Percentiles rank a stretch among this genome's conserved stretches.
phyloP scores from a whole-genome alignment of 306 rosid species.

The Canavalia ensiformis region DNA sequence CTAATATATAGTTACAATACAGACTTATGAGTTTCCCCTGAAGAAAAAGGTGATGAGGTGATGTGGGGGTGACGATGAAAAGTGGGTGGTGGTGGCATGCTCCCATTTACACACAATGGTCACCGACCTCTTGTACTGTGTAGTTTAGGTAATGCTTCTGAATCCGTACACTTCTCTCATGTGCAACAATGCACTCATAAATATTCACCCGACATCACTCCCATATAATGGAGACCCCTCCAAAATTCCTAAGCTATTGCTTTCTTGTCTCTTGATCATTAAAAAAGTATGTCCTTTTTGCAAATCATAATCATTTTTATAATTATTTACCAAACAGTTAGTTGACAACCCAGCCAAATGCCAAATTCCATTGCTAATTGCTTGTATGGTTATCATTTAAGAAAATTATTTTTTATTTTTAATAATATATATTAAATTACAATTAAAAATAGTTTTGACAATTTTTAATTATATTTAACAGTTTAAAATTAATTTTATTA shows the following conservation, averaged over 20 bases:
- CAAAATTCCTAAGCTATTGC: not conserved
- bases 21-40: not conserved
- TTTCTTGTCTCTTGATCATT: constrained; percentile 32
- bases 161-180: constrained; percentile 42
- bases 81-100: constrained; percentile 32
- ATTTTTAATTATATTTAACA: too few relatives aligned
- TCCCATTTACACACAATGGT: not conserved
- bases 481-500: too few relatives aligned
- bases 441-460: too few relatives aligned
- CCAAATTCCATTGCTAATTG: not conserved
- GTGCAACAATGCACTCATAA: not conserved
- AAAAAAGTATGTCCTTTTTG: not conserved
- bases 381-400: too few relatives aligned
- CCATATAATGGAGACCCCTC: constrained; percentile 2
- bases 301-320: not conserved
- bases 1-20: too few relatives aligned
- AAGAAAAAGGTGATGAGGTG: not conserved
- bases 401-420: too few relatives aligned
- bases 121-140: not conserved
- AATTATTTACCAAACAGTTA: not conserved
- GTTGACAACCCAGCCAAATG: not conserved
- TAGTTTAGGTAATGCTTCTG: constrained; percentile 1
- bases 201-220: constrained; percentile 30
- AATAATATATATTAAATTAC: too few relatives aligned
- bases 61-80: constrained; percentile 8